These are phyloP conservation scores for Pilobolus umbonatus DNA, from an alignment of 192 early-diverging fungal genomes.

Conservation along the genomic window DNA sequence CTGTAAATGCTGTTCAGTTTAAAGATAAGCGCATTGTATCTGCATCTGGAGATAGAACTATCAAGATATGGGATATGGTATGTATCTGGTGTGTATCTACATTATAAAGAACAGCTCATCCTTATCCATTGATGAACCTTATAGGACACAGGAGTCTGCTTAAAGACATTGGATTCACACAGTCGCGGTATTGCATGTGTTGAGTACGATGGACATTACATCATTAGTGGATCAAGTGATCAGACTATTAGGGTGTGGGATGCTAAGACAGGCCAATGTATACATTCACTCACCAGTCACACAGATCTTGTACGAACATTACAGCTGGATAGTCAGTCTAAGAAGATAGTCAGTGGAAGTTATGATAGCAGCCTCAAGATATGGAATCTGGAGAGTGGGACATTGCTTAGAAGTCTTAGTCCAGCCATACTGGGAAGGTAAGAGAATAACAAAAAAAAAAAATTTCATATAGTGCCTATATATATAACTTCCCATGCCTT, in stretches of 20 bases:
- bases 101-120: background rate
- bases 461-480: background rate
- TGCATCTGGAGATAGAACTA: slow-evolving; percentile 76
- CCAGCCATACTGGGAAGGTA: slow-evolving; percentile 56
- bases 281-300: slow-evolving; percentile 51
- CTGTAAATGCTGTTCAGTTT: slow-evolving; percentile 84
- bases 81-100: background rate
- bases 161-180: slow-evolving; percentile 78
- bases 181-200: slow-evolving; percentile 78
- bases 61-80: slow-evolving; percentile 71
- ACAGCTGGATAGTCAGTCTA: slow-evolving; percentile 49
- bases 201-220: slow-evolving; percentile 73
- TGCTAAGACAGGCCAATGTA: slow-evolving; percentile 38
- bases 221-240: slow-evolving; percentile 80
- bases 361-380: slow-evolving; percentile 88
- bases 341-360: slow-evolving; percentile 75
- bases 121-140: background rate
- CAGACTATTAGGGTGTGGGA: slow-evolving; percentile 72
- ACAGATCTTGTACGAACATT: slow-evolving; percentile 68
- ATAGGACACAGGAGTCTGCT: slow-evolving; percentile 56
- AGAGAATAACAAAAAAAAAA: background rate
- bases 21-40: slow-evolving; percentile 55
- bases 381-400: slow-evolving; percentile 74
- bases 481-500: background rate
- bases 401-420: slow-evolving; percentile 47